phyloP scores from a whole-genome alignment of 495 filamentous ascomycete species.

The Apiosordaria backusii region DNA sequence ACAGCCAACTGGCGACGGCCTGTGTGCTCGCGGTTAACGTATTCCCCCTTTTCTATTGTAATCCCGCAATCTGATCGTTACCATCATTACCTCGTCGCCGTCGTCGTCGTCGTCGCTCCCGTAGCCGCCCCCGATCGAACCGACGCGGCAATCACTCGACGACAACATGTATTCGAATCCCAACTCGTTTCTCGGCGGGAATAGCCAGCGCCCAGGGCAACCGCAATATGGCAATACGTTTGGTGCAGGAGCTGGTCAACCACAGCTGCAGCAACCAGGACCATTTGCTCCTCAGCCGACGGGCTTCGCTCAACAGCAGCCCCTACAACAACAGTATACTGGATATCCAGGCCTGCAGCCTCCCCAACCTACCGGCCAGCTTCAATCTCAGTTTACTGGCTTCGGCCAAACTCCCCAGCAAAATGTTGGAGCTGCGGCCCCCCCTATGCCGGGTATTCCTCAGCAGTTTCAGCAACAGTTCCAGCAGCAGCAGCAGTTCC shows the following conservation, averaged over 20 bases:
- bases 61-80: neutral
- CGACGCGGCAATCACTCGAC: slow-evolving; percentile 9
- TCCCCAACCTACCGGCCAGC: slow-evolving; percentile 49
- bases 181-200: slow-evolving; percentile 77
- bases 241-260: slow-evolving; percentile 40
- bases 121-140: neutral
- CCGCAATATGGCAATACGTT: slow-evolving; percentile 57
- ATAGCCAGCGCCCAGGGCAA: slow-evolving; percentile 67
- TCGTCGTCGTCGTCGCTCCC: slow-evolving; percentile 4
- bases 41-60: neutral
- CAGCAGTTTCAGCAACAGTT: slow-evolving; percentile 46
- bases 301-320: slow-evolving; percentile 49
- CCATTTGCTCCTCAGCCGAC: slow-evolving; percentile 59
- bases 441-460: slow-evolving; percentile 55
- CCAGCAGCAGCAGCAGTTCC: slow-evolving; percentile 39
- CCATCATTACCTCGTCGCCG: slow-evolving; percentile 7
- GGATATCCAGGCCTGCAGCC: slow-evolving; percentile 52
- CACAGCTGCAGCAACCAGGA: slow-evolving; percentile 59
- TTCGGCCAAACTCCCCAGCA: slow-evolving; percentile 49
- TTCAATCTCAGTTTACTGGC: slow-evolving; percentile 56
- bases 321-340: slow-evolving; percentile 62
- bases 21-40: neutral
- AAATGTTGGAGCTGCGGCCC: slow-evolving; percentile 45
- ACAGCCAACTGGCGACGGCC: neutral
- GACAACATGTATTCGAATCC: slow-evolving; percentile 79